Conservation (phyloP, 1,139 yeast genomes). For the Lodderomyces jiufengensis region DNA sequence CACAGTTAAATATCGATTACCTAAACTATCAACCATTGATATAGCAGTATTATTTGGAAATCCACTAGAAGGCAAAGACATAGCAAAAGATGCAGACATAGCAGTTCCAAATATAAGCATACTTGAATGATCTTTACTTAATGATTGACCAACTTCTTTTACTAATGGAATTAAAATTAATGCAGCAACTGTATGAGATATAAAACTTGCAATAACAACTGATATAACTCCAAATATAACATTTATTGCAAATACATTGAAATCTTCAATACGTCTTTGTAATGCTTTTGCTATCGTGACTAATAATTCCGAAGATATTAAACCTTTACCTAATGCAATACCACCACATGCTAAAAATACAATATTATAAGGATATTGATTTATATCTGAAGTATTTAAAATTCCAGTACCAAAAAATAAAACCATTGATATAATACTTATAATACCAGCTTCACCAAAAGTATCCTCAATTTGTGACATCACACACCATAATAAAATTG, state of each 20-base stretch:
- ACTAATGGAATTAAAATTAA: slow-evolving; percentile 85
- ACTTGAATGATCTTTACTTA: slow-evolving; percentile 69
- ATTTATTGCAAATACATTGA: slow-evolving; percentile 65
- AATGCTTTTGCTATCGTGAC: slow-evolving; percentile 72
- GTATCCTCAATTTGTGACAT: slow-evolving; percentile 59
- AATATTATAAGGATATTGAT: slow-evolving; percentile 92
- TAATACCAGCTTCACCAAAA: slow-evolving; percentile 87
- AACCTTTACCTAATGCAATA: slow-evolving; percentile 87
- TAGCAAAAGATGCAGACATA: slow-evolving; percentile 82
- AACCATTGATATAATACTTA: slow-evolving; percentile 80
- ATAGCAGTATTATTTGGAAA: slow-evolving; percentile 96
- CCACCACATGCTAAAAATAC: slow-evolving; percentile 97
- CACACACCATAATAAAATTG: slow-evolving; percentile 85
- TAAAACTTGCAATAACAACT: slow-evolving; percentile 84
- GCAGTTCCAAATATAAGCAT: slow-evolving; percentile 82
- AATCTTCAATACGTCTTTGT: slow-evolving; percentile 55
- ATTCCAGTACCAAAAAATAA: slow-evolving; percentile 86
- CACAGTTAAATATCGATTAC: slow-evolving; percentile 80
- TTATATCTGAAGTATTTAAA: slow-evolving; percentile 79
- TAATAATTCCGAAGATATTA: slow-evolving; percentile 80
- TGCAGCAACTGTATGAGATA: slow-evolving; percentile 95
- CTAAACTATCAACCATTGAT: slow-evolving; percentile 85
- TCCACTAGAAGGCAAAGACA: slow-evolving; percentile 96
- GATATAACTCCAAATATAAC: slow-evolving; percentile 76
- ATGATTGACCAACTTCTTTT: slow-evolving; percentile 74